These are phyloP conservation scores for Albatrellus ellisii DNA, from an alignment of 768 basidiomycete genomes.

Conservation along the genomic window DNA sequence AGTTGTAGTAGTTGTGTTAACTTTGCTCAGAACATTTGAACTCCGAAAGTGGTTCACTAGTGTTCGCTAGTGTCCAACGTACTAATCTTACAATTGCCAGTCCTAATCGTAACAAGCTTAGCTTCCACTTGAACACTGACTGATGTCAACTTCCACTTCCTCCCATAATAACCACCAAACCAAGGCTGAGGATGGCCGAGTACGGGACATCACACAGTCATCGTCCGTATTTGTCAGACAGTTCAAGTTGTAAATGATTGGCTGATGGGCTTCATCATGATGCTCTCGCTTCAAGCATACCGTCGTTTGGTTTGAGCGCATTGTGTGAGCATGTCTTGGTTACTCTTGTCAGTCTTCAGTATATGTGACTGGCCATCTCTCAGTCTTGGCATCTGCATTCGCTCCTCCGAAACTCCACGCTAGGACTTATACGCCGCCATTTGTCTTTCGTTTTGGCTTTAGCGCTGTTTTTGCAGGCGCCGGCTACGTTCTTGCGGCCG, in stretches of 20 bases:
- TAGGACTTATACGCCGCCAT: conserved; percentile 24
- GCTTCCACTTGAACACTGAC: too few species aligned
- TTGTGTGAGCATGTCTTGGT: conserved; percentile 23
- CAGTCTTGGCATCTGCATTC: conserved; percentile 25
- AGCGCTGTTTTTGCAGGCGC: conserved; percentile 30
- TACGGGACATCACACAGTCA: conserved; percentile 14
- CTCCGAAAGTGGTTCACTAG: too few species aligned
- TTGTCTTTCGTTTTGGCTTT: conserved; percentile 31
- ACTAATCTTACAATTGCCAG: too few species aligned
- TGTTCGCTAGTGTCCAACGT: too few species aligned
- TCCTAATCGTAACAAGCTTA: too few species aligned
- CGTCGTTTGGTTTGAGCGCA: conserved; percentile 20
- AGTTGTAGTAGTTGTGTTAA: too few species aligned
- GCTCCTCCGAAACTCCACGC: conserved; percentile 22
- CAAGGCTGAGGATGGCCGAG: too few species aligned
- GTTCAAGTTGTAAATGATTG: neutral
- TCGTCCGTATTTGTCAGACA: conserved; percentile 8
- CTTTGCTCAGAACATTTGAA: too few species aligned
- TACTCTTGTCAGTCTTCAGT: neutral
- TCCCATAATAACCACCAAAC: too few species aligned
- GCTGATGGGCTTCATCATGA: neutral
- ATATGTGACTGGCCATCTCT: neutral
- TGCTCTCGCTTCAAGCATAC: conserved; percentile 9
- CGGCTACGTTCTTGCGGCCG: conserved; percentile 27
- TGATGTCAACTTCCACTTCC: too few species aligned